Base-by-base conservation (phyloP, 2,329 filamentous ascomycete species). In the Pezicula carpinea region DNA sequence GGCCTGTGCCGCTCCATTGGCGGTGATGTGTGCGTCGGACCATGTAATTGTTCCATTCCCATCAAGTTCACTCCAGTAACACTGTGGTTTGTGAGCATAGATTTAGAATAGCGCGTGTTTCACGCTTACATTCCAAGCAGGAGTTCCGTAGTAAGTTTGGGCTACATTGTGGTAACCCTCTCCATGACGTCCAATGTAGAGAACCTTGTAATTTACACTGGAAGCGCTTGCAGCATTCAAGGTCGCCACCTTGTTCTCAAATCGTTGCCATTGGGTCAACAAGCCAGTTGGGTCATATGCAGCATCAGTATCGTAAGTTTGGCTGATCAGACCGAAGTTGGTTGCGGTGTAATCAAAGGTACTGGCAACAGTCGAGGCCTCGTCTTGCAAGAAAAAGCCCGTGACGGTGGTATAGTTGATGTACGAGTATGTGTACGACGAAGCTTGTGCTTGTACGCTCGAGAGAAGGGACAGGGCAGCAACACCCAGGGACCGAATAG, bases 311-410 rank as follows among this genome's bases (percentile, higher is more conserved):
- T 76, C 69, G 59, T 86, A 86, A 1, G 74, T 73, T 40, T 75
- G 74, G 57, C 84, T 74, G 52, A 87, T 73, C 18, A 88, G 70
- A 22, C 84, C 85, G 58, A 85, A 84, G 66, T 85, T 86, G 47
- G 67, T 69, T 23, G 71, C 65, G 21, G 74, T 78, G 59, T 85
- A 86, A 64, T 85, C 80, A 63, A 86, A 87, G 2, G 65, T 74
- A 2, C 61, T 67, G 2, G 80, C 65, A 47, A 78, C 66, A 1
- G 82, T 86, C 4, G 67, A 58, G 0, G 69, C 58, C 18, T 83
- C 74, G 58, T 86, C 82, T 57, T 87, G 83, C 18, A 80, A 66
- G 56, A 87, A 87, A 62, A 81, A 79, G 0, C 80, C 82, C 0
- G 70, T 67, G 0, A 86, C 70, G 0, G 81, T 76, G 0, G 74